phyloP scores from a whole-genome alignment of 176 grass and related monocot genomes.

The Oryza nivara region DNA sequence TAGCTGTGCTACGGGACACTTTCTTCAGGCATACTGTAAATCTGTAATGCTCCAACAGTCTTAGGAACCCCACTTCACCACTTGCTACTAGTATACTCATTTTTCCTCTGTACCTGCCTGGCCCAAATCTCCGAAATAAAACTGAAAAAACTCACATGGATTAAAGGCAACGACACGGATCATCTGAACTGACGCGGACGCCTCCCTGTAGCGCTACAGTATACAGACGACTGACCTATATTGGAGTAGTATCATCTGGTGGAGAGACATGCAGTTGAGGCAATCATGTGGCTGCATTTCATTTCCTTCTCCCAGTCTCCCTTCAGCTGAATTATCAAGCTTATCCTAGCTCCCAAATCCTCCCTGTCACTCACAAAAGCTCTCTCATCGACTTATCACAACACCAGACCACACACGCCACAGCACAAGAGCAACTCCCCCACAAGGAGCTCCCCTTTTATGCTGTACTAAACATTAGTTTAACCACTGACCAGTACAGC shows the following conservation, averaged over 20 bases:
- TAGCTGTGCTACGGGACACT: no score
- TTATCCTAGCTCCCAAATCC: slow-evolving; percentile 13
- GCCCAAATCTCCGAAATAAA: not conserved
- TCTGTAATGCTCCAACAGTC: no score
- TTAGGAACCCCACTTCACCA: no score
- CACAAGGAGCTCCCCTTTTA: not conserved
- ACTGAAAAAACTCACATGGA: not conserved
- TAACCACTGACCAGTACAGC: not conserved
- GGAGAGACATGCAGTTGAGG: slow-evolving; percentile 10
- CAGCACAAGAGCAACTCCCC: slow-evolving; percentile 2
- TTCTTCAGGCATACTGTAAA: no score
- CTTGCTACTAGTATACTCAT: no score
- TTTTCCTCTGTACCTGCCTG: no score
- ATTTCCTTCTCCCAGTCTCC: not conserved
- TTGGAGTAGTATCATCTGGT: not conserved
- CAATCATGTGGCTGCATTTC: slow-evolving; percentile 6
- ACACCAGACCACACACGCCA: not conserved
- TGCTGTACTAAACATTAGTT: not conserved
- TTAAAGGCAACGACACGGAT: not conserved
- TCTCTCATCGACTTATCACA: not conserved
- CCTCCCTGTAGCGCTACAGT: not conserved
- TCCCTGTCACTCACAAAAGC: not conserved
- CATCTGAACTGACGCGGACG: not conserved
- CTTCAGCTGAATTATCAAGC: not conserved
- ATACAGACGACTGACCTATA: slow-evolving; percentile 3